A percentile compares a stretch with the other conserved stretches of the same genome.
phyloP scores from a whole-genome alignment of 2,329 filamentous ascomycete species.

The Paracorniculantispora psalliotae region DNA sequence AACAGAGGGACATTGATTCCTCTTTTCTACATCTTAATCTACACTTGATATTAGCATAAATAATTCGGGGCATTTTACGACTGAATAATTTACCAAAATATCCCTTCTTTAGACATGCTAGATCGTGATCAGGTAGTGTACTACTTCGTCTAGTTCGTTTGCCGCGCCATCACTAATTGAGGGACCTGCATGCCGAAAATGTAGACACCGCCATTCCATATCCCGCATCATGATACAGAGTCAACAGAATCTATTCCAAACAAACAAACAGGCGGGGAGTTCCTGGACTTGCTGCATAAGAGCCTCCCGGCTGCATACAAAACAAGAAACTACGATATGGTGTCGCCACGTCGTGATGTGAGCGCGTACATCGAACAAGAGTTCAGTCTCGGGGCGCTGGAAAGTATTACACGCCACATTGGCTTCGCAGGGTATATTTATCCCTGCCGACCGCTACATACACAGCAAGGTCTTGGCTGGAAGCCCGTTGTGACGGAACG shows the following conservation, averaged over 20 bases:
- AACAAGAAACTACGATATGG: background rate
- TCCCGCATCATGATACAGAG: background rate
- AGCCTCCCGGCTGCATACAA: background rate
- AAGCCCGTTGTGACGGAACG: background rate
- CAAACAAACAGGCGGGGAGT: background rate
- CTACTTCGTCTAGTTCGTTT: background rate
- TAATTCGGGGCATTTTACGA: background rate
- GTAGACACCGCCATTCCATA: background rate
- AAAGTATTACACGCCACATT: background rate
- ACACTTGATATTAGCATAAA: background rate
- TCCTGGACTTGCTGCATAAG: background rate
- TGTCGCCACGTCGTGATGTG: background rate
- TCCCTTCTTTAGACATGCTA: background rate
- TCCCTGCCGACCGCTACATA: background rate
- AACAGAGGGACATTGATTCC: background rate
- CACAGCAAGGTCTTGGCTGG: background rate
- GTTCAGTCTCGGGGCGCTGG: background rate
- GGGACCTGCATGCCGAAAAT: background rate
- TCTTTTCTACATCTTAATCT: background rate
- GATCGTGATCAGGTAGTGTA: background rate
- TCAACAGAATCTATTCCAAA: background rate
- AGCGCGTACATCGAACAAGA: constrained; percentile 1
- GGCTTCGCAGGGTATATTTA: constrained; percentile 3
- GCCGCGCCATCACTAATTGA: background rate
- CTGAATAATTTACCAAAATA: background rate